Evolutionary conservation across 129 eudicot species (phyloP).

Genomic region (Silybum marianum): DNA sequence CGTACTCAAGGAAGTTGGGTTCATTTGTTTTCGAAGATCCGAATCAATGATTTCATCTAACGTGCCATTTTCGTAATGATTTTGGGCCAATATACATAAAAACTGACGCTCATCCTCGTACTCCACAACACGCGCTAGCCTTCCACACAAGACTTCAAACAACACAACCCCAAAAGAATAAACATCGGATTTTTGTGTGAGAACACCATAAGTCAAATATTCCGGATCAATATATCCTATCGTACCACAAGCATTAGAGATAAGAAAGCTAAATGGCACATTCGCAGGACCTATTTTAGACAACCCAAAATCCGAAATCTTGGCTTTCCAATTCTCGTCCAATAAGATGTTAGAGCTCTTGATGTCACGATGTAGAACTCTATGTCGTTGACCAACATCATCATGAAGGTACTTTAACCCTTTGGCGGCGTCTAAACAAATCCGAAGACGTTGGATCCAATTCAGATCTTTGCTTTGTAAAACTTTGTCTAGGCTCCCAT

Average conservation of each 20-base stretch:
- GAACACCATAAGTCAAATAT: neutral
- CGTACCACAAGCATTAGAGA: constrained; percentile 20
- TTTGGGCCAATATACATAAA: neutral
- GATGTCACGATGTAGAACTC: neutral
- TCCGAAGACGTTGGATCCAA: neutral
- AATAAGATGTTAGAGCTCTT: neutral
- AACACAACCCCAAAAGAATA: constrained; percentile 19
- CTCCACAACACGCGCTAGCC: neutral
- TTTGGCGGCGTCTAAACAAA: neutral
- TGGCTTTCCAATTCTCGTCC: neutral
- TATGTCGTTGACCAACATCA: neutral
- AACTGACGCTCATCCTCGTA: neutral
- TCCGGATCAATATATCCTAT: constrained; percentile 23
- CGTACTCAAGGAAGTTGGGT: neutral
- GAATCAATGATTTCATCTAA: constrained; percentile 14
- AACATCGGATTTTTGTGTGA: constrained; percentile 19
- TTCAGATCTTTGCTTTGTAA: neutral
- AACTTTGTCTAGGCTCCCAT: neutral
- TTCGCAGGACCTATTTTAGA: neutral
- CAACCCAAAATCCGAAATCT: constrained; percentile 2
- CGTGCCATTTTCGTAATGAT: neutral
- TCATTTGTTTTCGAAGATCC: neutral
- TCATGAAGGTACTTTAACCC: neutral
- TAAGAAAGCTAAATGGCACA: neutral
- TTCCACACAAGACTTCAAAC: constrained; percentile 25